phyloP scores from a whole-genome alignment of 768 basidiomycete genomes.

The Mycena haematopus region DNA sequence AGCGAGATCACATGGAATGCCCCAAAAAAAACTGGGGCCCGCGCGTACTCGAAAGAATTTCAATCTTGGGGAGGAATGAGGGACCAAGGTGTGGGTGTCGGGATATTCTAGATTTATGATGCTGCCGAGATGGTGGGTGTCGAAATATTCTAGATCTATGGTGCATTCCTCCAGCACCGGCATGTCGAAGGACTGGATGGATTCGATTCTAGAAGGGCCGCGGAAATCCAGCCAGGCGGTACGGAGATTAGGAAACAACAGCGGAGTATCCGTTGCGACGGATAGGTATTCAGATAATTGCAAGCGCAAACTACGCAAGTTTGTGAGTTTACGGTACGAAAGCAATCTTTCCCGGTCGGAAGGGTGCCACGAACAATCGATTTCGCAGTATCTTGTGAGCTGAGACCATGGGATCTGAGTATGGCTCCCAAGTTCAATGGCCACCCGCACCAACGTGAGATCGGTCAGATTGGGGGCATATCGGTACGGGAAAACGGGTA shows the following conservation, averaged over 20 bases:
- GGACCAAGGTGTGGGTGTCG: background rate
- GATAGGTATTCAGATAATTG: background rate
- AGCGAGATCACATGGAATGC: background rate
- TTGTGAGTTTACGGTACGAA: constrained; percentile 1
- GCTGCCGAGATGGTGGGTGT: background rate
- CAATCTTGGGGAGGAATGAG: background rate
- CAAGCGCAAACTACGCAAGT: constrained; percentile 5
- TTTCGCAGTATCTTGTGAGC: constrained; percentile 13
- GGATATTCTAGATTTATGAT: background rate
- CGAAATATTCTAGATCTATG: background rate
- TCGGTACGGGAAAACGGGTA: background rate
- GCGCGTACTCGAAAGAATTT: constrained; percentile 4
- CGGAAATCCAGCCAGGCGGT: background rate
- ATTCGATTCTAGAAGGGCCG: background rate
- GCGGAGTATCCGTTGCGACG: no score
- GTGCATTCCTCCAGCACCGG: constrained; percentile 15
- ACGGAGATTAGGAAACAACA: constrained; percentile 3
- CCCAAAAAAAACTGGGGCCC: no score
- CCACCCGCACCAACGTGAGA: background rate
- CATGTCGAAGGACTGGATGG: constrained; percentile 4
- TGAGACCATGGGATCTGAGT: constrained; percentile 13
- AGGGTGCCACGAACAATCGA: background rate
- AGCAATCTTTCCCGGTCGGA: no score
- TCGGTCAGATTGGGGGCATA: constrained; percentile 4
- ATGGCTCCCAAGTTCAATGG: background rate